Evolutionary conservation across 2,329 filamentous ascomycete species (phyloP).

Genomic region (Penicillium sp.): DNA sequence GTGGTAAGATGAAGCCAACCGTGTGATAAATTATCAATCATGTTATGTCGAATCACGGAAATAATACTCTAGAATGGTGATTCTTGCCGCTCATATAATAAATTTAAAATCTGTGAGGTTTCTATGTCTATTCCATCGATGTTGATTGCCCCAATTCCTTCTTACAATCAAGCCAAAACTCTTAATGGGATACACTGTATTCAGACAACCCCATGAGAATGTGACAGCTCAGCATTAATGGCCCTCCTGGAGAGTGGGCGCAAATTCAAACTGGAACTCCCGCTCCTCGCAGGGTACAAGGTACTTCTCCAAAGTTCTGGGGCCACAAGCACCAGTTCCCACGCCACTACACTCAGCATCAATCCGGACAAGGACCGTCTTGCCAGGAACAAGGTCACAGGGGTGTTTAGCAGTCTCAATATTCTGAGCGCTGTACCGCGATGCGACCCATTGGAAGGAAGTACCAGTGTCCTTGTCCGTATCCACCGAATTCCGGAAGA

Average conservation of each 20-base stretch:
- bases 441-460: slow-evolving; percentile 28
- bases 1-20: not conserved
- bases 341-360: slow-evolving; percentile 25
- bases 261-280: not conserved
- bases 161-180: too few species aligned
- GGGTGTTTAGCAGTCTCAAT: slow-evolving; percentile 31
- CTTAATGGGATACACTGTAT: not conserved
- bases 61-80: too few species aligned
- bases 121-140: too few species aligned
- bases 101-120: too few species aligned
- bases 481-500: slow-evolving; percentile 12
- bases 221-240: not conserved
- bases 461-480: slow-evolving; percentile 17
- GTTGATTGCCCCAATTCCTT: too few species aligned
- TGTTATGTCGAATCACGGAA: too few species aligned
- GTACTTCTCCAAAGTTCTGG: slow-evolving; percentile 5
- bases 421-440: slow-evolving; percentile 22
- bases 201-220: not conserved
- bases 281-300: not conserved
- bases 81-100: too few species aligned
- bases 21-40: too few species aligned
- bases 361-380: slow-evolving; percentile 24
- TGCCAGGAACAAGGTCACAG: slow-evolving; percentile 26
- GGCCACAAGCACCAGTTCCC: slow-evolving; percentile 16
- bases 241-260: not conserved